Evolutionary conservation across 2,329 filamentous ascomycete species (phyloP), one percentile per base, ranked within the genome.

Genomic region (Dactylellina leptospora): DNA sequence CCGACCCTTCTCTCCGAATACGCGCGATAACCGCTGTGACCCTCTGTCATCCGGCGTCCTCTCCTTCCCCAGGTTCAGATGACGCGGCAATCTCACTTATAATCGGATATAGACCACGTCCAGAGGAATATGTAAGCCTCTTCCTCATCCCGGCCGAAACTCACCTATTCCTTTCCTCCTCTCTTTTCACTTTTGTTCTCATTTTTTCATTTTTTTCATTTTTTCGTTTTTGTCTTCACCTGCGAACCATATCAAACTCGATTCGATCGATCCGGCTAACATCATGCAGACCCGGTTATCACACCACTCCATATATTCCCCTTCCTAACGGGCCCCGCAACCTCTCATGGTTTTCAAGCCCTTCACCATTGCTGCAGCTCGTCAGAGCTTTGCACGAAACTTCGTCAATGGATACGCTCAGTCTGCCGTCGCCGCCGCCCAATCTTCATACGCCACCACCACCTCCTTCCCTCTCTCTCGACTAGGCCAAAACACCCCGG

Each of bases 341-440:
- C 64, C 58, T 20, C 59, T 40, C 61, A 77, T 77, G 76, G 83
- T 85, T 77, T 84, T 87, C 80, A 89, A 89, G 82, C 82, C 83
- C 77, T 88, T 88, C 78, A 86, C 87, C 79, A 85, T 66, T 54
- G 62, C 87, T 84, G 91, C 97, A 85, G 92, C 96, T 87, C 93
- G 95, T 85, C 91, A 93, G 86, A 93, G 91, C 89, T 90, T 97
- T 83, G 89, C 91, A 80, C 97, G 97, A 84, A 92, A 93, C 79
- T 90, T 97, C 81, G 93, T 92, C 81, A 92, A 97, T 87, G 93
- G 93, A 82, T 97, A 97, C 86, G 93, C 93, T 78, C 93, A 97
- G 81, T 96, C 93, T 75, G 90, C 97, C 82, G 92, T 99, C 82
- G 95, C 95, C 79, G 93, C 92, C 78, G 92, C 92, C 75, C 92